These are phyloP conservation scores for Eimeria necatrix DNA, from an alignment of 169 alveolate species.

Conservation along the genomic window DNA sequence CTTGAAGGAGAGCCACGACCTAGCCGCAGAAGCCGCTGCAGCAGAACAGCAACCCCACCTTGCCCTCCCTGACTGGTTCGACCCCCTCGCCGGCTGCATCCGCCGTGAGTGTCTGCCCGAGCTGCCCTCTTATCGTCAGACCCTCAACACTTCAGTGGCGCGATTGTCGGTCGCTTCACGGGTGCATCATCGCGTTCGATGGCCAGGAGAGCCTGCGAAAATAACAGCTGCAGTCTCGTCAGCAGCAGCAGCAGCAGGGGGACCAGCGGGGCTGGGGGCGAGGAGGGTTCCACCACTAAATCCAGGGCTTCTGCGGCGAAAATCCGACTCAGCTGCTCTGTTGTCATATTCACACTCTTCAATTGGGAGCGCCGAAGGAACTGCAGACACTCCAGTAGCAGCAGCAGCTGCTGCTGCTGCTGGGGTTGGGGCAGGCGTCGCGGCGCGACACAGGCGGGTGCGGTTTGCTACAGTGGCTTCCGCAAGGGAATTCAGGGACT, in stretches of 20 bases:
- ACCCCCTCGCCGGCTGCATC: slow-evolving; percentile 38
- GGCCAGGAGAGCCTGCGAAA: slow-evolving; percentile 68
- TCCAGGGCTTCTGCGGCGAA: neutral
- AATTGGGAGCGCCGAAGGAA: neutral
- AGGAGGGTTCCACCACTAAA: neutral
- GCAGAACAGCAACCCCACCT: neutral
- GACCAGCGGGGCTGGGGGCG: neutral
- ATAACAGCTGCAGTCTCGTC: neutral
- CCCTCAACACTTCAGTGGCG: slow-evolving; percentile 58
- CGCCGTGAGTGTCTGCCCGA: slow-evolving; percentile 18
- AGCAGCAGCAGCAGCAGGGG: slow-evolving; percentile 4
- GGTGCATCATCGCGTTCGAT: slow-evolving; percentile 20
- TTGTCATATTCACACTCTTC: neutral
- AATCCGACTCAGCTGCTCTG: neutral
- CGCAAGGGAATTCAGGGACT: slow-evolving; percentile 32
- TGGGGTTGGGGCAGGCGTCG: neutral
- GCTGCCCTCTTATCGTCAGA: slow-evolving; percentile 27
- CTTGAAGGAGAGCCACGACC: neutral
- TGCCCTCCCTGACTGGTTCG: slow-evolving; percentile 42
- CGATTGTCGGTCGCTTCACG: slow-evolving; percentile 37
- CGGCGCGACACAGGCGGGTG: slow-evolving; percentile 39
- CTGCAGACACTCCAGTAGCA: neutral
- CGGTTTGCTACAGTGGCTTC: slow-evolving; percentile 56
- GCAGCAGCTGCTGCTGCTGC: slow-evolving; percentile 6
- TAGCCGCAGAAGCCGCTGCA: neutral